phyloP scores from a whole-genome alignment of 2,329 filamentous ascomycete species.

The Phialophora expanda region DNA sequence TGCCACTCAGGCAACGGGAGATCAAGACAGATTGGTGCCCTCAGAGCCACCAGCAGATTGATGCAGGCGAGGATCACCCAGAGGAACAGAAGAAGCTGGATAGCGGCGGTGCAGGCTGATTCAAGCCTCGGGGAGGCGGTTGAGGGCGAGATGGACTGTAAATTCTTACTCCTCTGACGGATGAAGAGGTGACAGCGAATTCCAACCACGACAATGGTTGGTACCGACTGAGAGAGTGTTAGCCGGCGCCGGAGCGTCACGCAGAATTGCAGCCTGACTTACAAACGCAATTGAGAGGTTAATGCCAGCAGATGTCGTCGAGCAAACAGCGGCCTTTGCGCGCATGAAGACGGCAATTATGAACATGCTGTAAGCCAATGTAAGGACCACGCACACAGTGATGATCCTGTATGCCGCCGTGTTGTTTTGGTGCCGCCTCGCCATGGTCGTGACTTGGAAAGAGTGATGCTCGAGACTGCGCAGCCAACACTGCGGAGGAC shows the following conservation, averaged over 20 bases:
- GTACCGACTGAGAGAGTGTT: conserved; percentile 22
- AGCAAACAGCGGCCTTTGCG: conserved; percentile 21
- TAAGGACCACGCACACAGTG: conserved; percentile 15
- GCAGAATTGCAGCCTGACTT: conserved; percentile 2
- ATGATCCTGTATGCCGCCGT: conserved; percentile 17
- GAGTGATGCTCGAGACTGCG: not conserved
- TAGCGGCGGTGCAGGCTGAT: conserved; percentile 8
- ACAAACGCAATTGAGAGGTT: conserved; percentile 32
- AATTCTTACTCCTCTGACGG: conserved; percentile 16
- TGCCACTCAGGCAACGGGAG: conserved; percentile 19
- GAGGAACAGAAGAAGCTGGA: conserved; percentile 28
- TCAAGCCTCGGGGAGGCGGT: conserved; percentile 23
- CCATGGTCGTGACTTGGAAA: conserved; percentile 11
- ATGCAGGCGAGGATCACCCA: conserved; percentile 30
- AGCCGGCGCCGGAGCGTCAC: not conserved
- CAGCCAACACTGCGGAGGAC: not conserved
- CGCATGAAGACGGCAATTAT: conserved; percentile 21
- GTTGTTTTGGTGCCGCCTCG: conserved; percentile 4
- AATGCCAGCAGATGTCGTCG: conserved; percentile 27
- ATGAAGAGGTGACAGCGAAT: conserved; percentile 25
- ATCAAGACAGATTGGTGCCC: conserved; percentile 28
- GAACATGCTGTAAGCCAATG: conserved; percentile 24
- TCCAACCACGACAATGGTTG: conserved; percentile 22
- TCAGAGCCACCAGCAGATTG: conserved; percentile 28
- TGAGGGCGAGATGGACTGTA: conserved; percentile 25